Conservation (phyloP, 805 yeast species). For the Nakazawaea wyomingensis region DNA sequence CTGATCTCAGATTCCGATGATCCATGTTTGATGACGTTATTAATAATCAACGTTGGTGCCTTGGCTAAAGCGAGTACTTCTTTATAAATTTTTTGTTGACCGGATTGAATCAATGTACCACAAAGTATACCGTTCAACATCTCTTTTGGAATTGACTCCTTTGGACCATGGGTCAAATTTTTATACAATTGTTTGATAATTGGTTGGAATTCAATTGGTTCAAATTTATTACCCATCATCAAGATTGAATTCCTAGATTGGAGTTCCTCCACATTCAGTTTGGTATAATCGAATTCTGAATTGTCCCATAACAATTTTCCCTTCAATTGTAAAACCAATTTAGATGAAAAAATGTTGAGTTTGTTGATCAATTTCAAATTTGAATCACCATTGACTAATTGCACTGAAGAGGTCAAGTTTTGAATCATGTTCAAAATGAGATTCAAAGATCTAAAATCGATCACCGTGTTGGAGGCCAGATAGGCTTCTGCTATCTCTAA, state of each 20-base stretch:
- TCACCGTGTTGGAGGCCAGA: slow-evolving; percentile 19
- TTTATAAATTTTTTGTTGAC: slow-evolving; percentile 50
- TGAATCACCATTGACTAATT: slow-evolving; percentile 13
- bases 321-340: slow-evolving; percentile 17
- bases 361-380: slow-evolving; percentile 2
- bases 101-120: slow-evolving; percentile 28
- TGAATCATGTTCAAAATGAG: slow-evolving; percentile 31
- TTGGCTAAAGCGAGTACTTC: slow-evolving; percentile 49
- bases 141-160: slow-evolving; percentile 45
- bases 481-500: slow-evolving; percentile 26
- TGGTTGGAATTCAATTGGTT: slow-evolving; percentile 22
- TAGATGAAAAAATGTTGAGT: slow-evolving; percentile 3
- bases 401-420: slow-evolving; percentile 25
- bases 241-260: slow-evolving; percentile 39
- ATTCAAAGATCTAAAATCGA: slow-evolving; percentile 30
- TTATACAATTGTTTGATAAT: slow-evolving; percentile 41
- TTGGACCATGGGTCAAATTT: slow-evolving; percentile 47
- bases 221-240: slow-evolving; percentile 30
- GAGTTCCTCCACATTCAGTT: slow-evolving; percentile 30
- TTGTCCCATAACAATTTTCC: slow-evolving; percentile 34
- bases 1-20: slow-evolving; percentile 27
- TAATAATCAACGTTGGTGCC: slow-evolving; percentile 39
- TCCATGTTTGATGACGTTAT: slow-evolving; percentile 28
- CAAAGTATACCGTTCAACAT: slow-evolving; percentile 40
- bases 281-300: slow-evolving; percentile 17